Conservation (phyloP, 257 asterid species). For the Misopates orontium region DNA sequence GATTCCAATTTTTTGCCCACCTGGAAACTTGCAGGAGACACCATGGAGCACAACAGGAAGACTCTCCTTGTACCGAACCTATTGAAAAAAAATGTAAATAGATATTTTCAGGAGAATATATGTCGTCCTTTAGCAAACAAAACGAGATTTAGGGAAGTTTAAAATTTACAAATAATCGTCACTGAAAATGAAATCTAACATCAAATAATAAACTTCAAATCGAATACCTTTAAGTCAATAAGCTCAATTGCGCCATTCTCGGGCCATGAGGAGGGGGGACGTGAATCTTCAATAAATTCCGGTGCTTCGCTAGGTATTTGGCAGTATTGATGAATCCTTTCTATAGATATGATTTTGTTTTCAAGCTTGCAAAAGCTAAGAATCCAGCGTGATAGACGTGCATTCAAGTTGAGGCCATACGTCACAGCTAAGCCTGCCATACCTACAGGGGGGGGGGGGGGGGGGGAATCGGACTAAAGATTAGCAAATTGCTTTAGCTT, state of each 20-base stretch:
- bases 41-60: conserved; percentile 97
- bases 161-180: conserved; percentile 3
- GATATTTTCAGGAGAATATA: neutral
- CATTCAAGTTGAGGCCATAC: conserved; percentile 92
- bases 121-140: neutral
- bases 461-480: conserved; percentile 14
- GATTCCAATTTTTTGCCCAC: conserved; percentile 92
- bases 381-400: conserved; percentile 96
- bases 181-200: conserved; percentile 9
- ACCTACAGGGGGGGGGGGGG: conserved; percentile 42
- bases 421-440: conserved; percentile 99
- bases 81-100: conserved; percentile 3
- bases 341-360: conserved; percentile 93
- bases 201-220: conserved; percentile 16
- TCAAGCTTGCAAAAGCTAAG: conserved; percentile 99
- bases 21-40: conserved; percentile 86
- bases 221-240: conserved; percentile 77
- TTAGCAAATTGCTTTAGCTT: neutral
- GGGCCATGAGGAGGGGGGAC: conserved; percentile 86
- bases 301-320: conserved; percentile 98
- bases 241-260: conserved; percentile 79
- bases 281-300: conserved; percentile 57
- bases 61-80: conserved; percentile 91
- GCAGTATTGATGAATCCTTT: conserved; percentile 94
- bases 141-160: neutral